Percentiles rank a stretch among this genome's conserved stretches.
These are phyloP conservation scores for Coemansia sp. DNA, from an alignment of 192 early-diverging fungal species.

Conservation along the genomic window DNA sequence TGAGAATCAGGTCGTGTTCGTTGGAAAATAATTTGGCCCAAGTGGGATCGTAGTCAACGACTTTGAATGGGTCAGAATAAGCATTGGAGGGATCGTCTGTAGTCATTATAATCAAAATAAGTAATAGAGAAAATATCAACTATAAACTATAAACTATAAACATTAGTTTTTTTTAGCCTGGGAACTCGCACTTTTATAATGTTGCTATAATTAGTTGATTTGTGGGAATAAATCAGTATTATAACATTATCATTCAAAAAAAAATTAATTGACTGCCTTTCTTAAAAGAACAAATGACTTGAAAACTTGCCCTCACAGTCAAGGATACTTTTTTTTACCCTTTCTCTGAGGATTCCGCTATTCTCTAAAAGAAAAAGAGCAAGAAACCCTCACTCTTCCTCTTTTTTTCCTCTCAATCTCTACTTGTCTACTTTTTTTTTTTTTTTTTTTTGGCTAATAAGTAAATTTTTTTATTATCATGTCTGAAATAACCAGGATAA, in stretches of 20 bases:
- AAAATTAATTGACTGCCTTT: no score
- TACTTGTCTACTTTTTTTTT: not conserved
- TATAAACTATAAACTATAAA: no score
- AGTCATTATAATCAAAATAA: not conserved
- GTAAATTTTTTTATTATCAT: no score
- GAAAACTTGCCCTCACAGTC: not conserved
- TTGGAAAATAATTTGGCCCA: conserved; percentile 11
- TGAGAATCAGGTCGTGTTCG: conserved; percentile 1
- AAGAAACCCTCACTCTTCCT: not conserved
- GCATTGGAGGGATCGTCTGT: not conserved
- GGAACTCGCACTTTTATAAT: no score
- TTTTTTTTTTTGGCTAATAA: not conserved
- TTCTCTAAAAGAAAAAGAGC: no score
- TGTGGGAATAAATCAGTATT: no score
- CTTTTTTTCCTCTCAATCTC: not conserved
- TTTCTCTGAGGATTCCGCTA: no score
- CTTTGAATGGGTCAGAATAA: conserved; percentile 6
- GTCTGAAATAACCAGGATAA: not conserved
- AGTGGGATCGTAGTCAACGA: conserved; percentile 11
- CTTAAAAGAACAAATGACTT: no score
- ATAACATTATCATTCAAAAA: no score
- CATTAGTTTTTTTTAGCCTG: no score
- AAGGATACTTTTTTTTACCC: no score
- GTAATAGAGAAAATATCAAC: not conserved
- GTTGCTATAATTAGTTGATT: no score